Evolutionary conservation across 441 rosid genomes (phyloP).

Genomic region (Gossypium schwendimanii): DNA sequence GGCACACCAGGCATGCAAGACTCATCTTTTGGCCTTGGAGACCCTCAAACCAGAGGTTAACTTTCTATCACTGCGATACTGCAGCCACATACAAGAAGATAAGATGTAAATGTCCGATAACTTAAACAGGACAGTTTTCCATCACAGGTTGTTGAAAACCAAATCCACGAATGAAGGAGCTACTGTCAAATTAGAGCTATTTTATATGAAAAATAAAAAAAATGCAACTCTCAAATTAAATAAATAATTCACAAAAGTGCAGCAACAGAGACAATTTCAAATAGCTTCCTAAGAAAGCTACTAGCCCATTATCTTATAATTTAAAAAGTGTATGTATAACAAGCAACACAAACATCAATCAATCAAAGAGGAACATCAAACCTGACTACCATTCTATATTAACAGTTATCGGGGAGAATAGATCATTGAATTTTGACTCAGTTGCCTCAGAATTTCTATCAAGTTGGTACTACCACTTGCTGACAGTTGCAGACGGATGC

Average conservation of each 20-base stretch:
- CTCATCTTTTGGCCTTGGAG: conserved; percentile 37
- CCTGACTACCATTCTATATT: background rate
- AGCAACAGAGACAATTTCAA: background rate
- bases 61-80: background rate
- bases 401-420: background rate
- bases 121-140: background rate
- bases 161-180: background rate
- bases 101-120: background rate
- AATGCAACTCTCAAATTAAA: background rate
- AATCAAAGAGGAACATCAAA: background rate
- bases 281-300: background rate
- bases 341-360: background rate
- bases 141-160: background rate
- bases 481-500: too few species aligned
- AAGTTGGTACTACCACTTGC: background rate
- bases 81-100: background rate
- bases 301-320: background rate
- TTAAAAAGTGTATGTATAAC: background rate
- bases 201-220: background rate
- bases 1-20: conserved; percentile 83
- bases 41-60: background rate
- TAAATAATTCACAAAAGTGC: background rate
- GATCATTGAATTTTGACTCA: background rate
- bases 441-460: background rate
- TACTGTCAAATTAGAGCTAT: background rate